Evolutionary conservation across 192 early-diverging fungal genomes (phyloP).

Genomic region (Lunasporangiospora selenospora): DNA sequence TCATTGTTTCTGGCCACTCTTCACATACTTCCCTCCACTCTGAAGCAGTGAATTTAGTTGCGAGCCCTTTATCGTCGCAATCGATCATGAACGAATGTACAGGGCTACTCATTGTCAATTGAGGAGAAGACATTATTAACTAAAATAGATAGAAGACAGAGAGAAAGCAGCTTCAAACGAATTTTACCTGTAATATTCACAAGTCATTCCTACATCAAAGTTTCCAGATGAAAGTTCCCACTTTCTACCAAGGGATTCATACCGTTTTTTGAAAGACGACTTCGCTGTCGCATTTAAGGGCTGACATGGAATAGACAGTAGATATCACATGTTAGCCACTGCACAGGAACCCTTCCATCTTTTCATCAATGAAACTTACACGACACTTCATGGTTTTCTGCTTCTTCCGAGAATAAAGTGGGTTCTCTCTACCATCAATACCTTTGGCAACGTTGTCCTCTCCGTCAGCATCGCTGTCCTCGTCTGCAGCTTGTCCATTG

Average conservation of each 20-base stretch:
- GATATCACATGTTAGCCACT: not conserved
- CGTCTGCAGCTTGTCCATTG: too few species aligned
- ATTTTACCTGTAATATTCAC: too few species aligned
- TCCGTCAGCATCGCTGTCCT: too few species aligned
- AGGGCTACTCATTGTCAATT: too few species aligned
- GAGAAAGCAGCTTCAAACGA: too few species aligned
- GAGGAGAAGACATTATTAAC: too few species aligned
- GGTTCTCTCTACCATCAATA: not conserved
- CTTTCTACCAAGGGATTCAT: not conserved
- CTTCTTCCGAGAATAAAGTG: not conserved
- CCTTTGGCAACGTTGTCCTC: not conserved
- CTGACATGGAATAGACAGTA: not conserved
- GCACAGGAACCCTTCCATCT: not conserved
- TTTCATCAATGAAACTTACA: not conserved
- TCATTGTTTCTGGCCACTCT: not conserved
- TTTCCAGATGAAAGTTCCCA: too few species aligned
- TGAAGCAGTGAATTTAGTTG: not conserved
- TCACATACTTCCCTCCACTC: not conserved
- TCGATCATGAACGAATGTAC: not conserved
- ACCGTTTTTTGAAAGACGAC: not conserved
- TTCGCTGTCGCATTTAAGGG: not conserved
- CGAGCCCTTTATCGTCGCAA: not conserved
- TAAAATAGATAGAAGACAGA: too few species aligned
- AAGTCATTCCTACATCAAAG: too few species aligned
- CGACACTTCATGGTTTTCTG: conserved; percentile 1